A percentile compares a stretch with the other conserved stretches of the same genome.
Conservation (phyloP, 2,329 filamentous ascomycete species). For the Colletotrichum sp. region DNA sequence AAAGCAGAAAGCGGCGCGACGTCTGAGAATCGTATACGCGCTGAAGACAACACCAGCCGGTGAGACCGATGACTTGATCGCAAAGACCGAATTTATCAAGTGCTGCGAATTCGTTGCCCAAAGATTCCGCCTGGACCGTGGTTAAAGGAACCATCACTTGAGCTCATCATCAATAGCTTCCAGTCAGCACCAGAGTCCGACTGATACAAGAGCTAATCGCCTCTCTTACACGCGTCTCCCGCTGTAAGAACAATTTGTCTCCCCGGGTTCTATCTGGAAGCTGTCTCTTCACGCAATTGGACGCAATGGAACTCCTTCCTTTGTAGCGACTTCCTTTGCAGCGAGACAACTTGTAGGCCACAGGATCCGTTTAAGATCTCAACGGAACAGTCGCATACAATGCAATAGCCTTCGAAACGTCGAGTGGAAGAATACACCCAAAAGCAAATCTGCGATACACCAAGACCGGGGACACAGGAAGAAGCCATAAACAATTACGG, state of each 20-base stretch:
- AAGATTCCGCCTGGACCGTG: no score
- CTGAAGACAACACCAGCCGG: no score
- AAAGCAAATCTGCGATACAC: background rate
- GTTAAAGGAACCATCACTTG: no score
- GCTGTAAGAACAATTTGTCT: background rate
- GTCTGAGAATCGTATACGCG: no score
- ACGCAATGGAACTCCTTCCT: no score
- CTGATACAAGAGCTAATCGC: background rate
- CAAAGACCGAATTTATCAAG: no score
- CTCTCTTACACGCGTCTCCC: background rate
- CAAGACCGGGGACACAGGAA: background rate
- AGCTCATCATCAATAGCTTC: background rate
- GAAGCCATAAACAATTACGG: background rate
- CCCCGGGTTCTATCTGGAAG: background rate
- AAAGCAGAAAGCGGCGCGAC: background rate
- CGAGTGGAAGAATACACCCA: background rate
- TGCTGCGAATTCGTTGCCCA: no score
- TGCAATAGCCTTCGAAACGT: no score
- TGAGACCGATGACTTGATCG: no score
- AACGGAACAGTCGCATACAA: no score
- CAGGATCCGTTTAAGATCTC: rapidly evolving
- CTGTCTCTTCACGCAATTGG: background rate
- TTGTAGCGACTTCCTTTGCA: no score
- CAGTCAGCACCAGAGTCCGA: background rate
- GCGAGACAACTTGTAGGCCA: background rate